Base-by-base conservation (phyloP, 2,329 filamentous ascomycete genomes). In the Neofusicoccum laricinum region DNA sequence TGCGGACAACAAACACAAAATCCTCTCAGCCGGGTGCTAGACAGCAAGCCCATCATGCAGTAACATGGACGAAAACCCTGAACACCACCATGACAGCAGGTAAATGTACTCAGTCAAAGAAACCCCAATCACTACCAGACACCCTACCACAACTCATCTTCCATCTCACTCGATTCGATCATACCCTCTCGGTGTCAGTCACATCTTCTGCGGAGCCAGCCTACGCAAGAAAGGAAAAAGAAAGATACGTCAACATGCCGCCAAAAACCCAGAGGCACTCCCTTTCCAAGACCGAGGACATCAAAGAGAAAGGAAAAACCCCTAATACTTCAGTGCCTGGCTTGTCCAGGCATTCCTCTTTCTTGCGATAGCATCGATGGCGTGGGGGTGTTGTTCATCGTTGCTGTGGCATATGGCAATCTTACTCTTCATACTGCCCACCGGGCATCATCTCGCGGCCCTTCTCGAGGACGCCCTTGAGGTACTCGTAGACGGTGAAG, bases 401-500 rank as follows among this genome's bases (percentile, higher is more conserved):
- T 30, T 30, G 4, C 7, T 30, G 4, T 30, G 25, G 5, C 25
- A 6, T 7, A 6, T 30, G 25, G 25, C 25, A 30, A 30, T 40
- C 45, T 69, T 78, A 84, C 73, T 84, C 81, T 72, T 84, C 81
- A 67, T 83, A 83, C 53, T 77, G 69, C n/a, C 77, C 78, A 25
- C 78, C 81, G 3, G 79, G 77, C 34, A 80, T 61, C 75, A 80
- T 77, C 3, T 84, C 81, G 67, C 81, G 70, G 3, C 74, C 69
- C 71, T 76, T 81, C 73, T 85, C 81, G 48, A 84, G 68, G 4
- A 82, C 70, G n/a, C 74, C 77, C 72, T 82, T 83, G 65, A 84
- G 67, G 64, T 81, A 83, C 69, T 84, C 81, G 66, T 84, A 84
- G 17, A 83, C 81, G 17, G 81, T 89, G 70, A 90, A 90, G 2